Conservation (phyloP, 257 asterid species). For the Gentiana dahurica region DNA sequence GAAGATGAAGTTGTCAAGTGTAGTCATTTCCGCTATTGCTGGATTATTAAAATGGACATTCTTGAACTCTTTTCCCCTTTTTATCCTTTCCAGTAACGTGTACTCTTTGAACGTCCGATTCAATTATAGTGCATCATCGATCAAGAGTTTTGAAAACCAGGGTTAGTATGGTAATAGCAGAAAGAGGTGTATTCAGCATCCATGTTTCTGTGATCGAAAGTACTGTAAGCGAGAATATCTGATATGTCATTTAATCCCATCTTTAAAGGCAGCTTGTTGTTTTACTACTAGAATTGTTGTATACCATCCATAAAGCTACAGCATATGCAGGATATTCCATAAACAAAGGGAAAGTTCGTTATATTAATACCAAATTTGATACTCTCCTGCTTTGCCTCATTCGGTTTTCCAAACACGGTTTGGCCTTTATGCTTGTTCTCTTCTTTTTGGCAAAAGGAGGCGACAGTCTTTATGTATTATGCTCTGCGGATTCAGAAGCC, state of each 20-base stretch:
- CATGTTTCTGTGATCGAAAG: constrained; percentile 76
- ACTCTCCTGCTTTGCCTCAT: constrained; percentile 38
- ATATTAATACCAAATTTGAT: constrained; percentile 55
- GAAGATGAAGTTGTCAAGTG: constrained; percentile 49
- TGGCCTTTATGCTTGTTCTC: constrained; percentile 43
- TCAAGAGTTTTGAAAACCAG: constrained; percentile 62
- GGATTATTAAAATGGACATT: constrained; percentile 48
- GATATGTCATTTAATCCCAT: constrained; percentile 58
- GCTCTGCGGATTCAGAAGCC: constrained; percentile 56
- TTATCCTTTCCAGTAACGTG: constrained; percentile 27
- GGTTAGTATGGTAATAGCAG: constrained; percentile 58
- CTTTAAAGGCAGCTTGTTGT: constrained; percentile 49
- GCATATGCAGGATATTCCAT: constrained; percentile 74
- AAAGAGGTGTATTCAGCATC: constrained; percentile 63
- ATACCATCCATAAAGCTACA: constrained; percentile 74
- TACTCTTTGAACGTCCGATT: constrained; percentile 40
- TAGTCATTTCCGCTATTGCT: constrained; percentile 41
- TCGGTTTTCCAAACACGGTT: constrained; percentile 32
- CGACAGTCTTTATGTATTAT: constrained; percentile 48
- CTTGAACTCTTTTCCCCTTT: constrained; percentile 44
- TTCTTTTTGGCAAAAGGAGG: constrained; percentile 68
- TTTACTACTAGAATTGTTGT: constrained; percentile 48
- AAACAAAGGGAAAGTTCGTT: constrained; percentile 61
- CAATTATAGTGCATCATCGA: constrained; percentile 38
- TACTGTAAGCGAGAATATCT: constrained; percentile 69